Base-by-base conservation (phyloP, 2,329 filamentous ascomycete genomes). In the Trematosphaeria pertusa region DNA sequence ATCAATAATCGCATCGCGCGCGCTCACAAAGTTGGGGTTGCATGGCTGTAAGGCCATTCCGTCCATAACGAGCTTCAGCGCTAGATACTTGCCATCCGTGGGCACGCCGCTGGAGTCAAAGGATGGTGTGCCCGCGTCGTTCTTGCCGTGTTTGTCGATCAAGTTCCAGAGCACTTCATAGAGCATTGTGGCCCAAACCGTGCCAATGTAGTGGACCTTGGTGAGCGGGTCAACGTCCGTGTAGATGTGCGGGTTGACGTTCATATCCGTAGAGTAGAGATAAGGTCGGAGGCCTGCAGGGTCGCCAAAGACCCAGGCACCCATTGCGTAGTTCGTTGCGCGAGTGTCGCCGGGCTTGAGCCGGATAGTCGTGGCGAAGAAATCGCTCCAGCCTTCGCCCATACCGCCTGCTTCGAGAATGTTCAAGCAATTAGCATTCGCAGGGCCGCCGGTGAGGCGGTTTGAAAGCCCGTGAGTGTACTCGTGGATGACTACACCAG, bases 131-230 rank as follows among this genome's bases (percentile, higher is more conserved):
- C 65, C 65, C 0, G 50, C 68, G 35, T 75, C 69, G 32, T 75
- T 81, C 67, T 79, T 80, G 44, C 81, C 81, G 50, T 81, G 65
- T 68, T 79, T 80, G 40, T 81, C 81, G 46, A 83, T 79, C 24
- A 84, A 58, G 65, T 81, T 82, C 81, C 81, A 84, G 46, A 83
- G 62, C 10, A 83, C 71, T 56, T 84, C 81, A 63, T 83, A 83
- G 4, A 84, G 70, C 32, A 77, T 76, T 0, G 73, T 76, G 2
- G 76, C 77, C 80, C 80, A 83, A 46, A 79, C 70, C 24, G 75
- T 78, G 24, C 81, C 81, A 28, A 82, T 74, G 12, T 69, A 59
- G 62, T 84, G 81, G 1, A 79, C 75, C 1, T 58, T 42, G 3
- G 38, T 65, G 47, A 73, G 52, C 1, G 52, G 42, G 60, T 82